Evolutionary conservation across 768 basidiomycete species (phyloP), one percentile per base, ranked within the genome.

Genomic region (Lentinula sp.): DNA sequence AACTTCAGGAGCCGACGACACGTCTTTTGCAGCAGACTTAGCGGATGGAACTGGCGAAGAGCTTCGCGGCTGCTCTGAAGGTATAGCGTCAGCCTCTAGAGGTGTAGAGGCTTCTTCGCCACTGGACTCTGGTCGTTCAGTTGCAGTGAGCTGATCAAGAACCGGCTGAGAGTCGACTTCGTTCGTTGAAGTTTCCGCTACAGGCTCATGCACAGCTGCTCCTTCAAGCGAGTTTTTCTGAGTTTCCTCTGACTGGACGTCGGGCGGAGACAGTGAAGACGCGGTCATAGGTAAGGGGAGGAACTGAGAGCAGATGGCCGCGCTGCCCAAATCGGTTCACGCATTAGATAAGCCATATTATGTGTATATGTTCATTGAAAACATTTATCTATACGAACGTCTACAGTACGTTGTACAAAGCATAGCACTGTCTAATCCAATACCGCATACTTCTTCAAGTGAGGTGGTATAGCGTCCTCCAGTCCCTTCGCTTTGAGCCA

Each of bases 391-490:
- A 16, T 53, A 32, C 18, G 5, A 54, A 36, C 39, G 13, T 42
- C 18, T 18, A 20, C 20, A 5, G 9, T 18, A 41, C 37, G 16
- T 18, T 13, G 2, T 32, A 41, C 28, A 51, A 12, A 43, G 13
- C 8, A 9, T 63, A 23, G n/a, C 28, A 20, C 55, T 23, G 23
- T 54, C 69, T 78, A 93, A 64, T 90, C 86, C 63, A 99, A 74
- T 37, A 98, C 92, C 63, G 86, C 83, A 69, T 99, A 98, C 71
- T 96, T 96, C 73, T 85, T 88, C 63, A 98, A 72, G 64, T 91
- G 81, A 51, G 83, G 79, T 1, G 97, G 95, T 68, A 99, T 92
- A 23, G 88, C 86, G 37, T 81, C 77, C 45, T 83, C 80, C 54
- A 99, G 77, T 0, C 81, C 86, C 71, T 98, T 98, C 39, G 81